These are phyloP conservation scores for Pleoardoris graminearum DNA, from an alignment of 2,329 filamentous ascomycete genomes.

Conservation along the genomic window DNA sequence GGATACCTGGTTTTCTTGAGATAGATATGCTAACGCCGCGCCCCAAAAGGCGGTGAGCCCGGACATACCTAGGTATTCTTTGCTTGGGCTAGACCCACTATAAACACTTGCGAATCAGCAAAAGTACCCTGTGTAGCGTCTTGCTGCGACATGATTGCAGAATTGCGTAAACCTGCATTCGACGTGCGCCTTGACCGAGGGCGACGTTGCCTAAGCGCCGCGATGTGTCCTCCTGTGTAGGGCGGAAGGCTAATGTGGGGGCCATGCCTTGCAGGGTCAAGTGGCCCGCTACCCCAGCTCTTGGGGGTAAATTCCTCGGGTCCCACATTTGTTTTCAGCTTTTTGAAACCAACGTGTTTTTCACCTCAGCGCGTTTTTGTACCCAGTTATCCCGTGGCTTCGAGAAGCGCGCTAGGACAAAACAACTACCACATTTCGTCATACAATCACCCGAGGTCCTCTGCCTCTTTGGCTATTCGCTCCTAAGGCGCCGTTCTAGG, in stretches of 20 bases:
- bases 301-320: too few relatives aligned
- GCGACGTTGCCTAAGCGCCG: conserved; percentile 1
- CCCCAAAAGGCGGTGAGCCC: conserved; percentile 27
- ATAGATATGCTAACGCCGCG: not conserved
- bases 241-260: conserved; percentile 25
- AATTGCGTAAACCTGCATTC: conserved; percentile 10
- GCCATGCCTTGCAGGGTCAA: conserved; percentile 9
- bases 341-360: too few relatives aligned
- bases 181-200: conserved; percentile 14
- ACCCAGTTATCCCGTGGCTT: too few relatives aligned
- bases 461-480: not conserved
- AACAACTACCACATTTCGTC: too few relatives aligned
- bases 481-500: not conserved
- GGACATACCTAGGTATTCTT: not conserved
- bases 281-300: conserved; percentile 6
- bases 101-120: not conserved
- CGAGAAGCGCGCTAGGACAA: too few relatives aligned
- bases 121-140: too few relatives aligned
- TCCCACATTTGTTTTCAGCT: too few relatives aligned
- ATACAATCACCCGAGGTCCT: not conserved
- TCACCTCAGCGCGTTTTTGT: too few relatives aligned
- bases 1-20: not conserved
- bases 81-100: not conserved
- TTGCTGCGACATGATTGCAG: not conserved
- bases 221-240: conserved; percentile 8